Conservation (phyloP, 2,329 filamentous ascomycete species). For the Akanthomyces muscarius region DNA sequence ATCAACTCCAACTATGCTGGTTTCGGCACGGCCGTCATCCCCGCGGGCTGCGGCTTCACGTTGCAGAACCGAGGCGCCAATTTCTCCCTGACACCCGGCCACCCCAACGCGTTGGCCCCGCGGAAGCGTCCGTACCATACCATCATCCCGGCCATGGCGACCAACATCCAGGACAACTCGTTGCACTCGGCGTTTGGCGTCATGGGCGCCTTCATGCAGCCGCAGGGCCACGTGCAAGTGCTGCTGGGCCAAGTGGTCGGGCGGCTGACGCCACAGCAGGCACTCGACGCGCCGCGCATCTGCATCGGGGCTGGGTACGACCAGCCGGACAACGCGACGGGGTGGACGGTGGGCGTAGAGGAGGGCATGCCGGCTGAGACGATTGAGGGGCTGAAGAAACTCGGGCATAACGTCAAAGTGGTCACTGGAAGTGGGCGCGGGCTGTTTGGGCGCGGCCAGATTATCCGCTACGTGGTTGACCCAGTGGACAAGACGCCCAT, state of each 20-base stretch:
- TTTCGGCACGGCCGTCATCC: slow-evolving; percentile 84
- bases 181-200: slow-evolving; percentile 88
- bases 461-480: slow-evolving; percentile 75
- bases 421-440: slow-evolving; percentile 61
- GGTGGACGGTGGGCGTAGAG: slow-evolving; percentile 71
- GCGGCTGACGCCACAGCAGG: slow-evolving; percentile 76
- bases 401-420: slow-evolving; percentile 72
- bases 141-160: slow-evolving; percentile 90
- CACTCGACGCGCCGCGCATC: slow-evolving; percentile 85
- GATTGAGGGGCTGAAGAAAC: slow-evolving; percentile 58
- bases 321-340: slow-evolving; percentile 52
- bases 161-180: slow-evolving; percentile 66
- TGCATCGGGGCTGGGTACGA: slow-evolving; percentile 77
- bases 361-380: slow-evolving; percentile 72
- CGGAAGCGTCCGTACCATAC: slow-evolving; percentile 93
- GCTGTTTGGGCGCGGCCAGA: slow-evolving; percentile 81
- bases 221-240: slow-evolving; percentile 92
- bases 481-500: slow-evolving; percentile 62
- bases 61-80: slow-evolving; percentile 90
- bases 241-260: slow-evolving; percentile 85
- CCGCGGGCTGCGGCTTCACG: slow-evolving; percentile 81
- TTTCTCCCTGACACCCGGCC: slow-evolving; percentile 66
- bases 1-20: slow-evolving; percentile 94
- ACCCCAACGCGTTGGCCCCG: slow-evolving; percentile 78
- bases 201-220: slow-evolving; percentile 99